Base-by-base conservation (phyloP, 2,329 filamentous ascomycete species). In the Neopestalotiopsis sp. region DNA sequence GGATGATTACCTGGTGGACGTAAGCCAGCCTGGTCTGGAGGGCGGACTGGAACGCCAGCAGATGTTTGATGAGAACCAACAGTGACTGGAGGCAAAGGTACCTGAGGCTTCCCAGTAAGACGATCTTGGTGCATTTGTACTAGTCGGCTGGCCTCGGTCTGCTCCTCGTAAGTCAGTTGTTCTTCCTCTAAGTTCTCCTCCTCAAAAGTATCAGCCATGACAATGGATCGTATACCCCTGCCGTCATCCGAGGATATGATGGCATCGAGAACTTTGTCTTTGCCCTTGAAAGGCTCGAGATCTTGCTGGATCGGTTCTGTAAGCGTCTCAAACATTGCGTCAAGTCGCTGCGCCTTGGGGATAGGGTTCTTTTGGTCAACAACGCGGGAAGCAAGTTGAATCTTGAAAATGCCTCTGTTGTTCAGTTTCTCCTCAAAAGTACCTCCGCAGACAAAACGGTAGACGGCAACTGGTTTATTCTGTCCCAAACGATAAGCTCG, bases 401-500 rank as follows among this genome's bases (percentile, higher is more conserved):
- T 90, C 79, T 98, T 98, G 86, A 94, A 97, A 1, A 97, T 83
- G 1, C 91, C 86, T 70, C 89, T 90, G 78, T 93, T 92, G 73
- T 94, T 89, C 61, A 97, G 82, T 10, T 87, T 86, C 56, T 91
- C 88, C 77, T 98, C 94, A 73, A 92, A 94, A 0, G 94, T 96
- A 1, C 94, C 94, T 2, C 90, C 93, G 12, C 90, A 84, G 32
- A 94, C 83, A 71, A 98, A 90, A 20, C 92, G 91, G 80, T 98
- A 98, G 1, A 98, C 94, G 76, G 88, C 95, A 1, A 97, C 94
- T 0, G 88, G 85, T 74, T 95, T 96, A 49, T 81, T 83, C 79
- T 98, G 95, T 0, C 94, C 94, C 42, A 98, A 88, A 1, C 95
- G 92, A 79, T 96, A 97, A 0, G 93, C 92, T 66, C 95, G 88